A percentile compares a stretch with the other conserved stretches of the same genome.
Conservation (phyloP, 441 rosid genomes). For the Adansonia gregorii region DNA sequence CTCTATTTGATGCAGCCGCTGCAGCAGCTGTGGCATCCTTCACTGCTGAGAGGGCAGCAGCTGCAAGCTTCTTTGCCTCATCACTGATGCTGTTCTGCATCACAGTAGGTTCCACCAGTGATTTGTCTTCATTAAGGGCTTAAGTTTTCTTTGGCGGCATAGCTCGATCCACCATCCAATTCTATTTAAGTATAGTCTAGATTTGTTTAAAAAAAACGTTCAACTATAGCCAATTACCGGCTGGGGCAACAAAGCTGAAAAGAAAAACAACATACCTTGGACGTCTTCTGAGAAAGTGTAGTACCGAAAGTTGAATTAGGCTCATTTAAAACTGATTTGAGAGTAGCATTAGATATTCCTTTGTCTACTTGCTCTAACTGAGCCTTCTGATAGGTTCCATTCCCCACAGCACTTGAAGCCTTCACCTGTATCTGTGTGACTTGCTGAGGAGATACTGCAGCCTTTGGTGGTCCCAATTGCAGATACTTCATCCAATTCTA, state of each 20-base stretch:
- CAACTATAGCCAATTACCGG: background rate
- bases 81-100: constrained; percentile 40
- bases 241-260: background rate
- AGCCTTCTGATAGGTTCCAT: constrained; percentile 21
- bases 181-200: background rate
- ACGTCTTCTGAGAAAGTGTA: constrained; percentile 16
- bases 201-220: background rate
- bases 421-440: constrained; percentile 6
- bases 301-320: constrained; percentile 25
- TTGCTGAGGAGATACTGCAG: constrained; percentile 17
- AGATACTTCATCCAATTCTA: constrained; percentile 63
- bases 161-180: no score
- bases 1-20: constrained; percentile 61
- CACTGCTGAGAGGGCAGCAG: constrained; percentile 88
- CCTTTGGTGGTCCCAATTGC: constrained; percentile 39
- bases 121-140: constrained; percentile 23
- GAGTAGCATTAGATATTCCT: constrained; percentile 33
- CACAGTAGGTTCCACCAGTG: constrained; percentile 33
- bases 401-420: constrained; percentile 25
- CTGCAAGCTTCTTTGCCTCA: constrained; percentile 67
- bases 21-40: constrained; percentile 73
- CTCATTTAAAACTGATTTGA: constrained; percentile 32
- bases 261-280: constrained; percentile 38
- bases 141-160: constrained; percentile 37
- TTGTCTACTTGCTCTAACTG: constrained; percentile 40